Conservation (phyloP, 176 grass and related monocot species). For the Oryza punctata region DNA sequence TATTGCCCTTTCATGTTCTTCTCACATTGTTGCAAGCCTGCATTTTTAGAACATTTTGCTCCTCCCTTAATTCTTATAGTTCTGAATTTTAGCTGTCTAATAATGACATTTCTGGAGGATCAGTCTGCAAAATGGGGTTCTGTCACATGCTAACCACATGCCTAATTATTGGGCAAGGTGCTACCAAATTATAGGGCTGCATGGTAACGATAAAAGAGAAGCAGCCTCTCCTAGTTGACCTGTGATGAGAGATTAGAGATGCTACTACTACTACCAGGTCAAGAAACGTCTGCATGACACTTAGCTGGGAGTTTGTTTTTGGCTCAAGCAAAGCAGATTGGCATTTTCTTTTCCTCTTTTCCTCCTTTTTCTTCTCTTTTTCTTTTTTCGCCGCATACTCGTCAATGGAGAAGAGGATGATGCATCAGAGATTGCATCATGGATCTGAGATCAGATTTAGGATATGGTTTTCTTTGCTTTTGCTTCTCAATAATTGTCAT, state of each 20-base stretch:
- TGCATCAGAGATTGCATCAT: constrained; percentile 15
- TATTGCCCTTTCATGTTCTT: neutral
- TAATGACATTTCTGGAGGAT: neutral
- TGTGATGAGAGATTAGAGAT: constrained; percentile 25
- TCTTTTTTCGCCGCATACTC: constrained; percentile 1
- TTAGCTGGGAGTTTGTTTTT: constrained; percentile 26
- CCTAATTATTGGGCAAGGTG: constrained; percentile 48
- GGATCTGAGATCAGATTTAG: constrained; percentile 22
- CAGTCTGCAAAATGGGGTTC: neutral
- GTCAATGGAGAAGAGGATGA: constrained; percentile 18
- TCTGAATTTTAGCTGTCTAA: neutral
- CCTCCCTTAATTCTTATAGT: neutral
- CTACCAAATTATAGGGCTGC: constrained; percentile 39
- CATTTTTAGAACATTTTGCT: constrained; percentile 31
- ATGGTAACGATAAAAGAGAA: constrained; percentile 47
- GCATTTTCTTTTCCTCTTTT: constrained; percentile 24
- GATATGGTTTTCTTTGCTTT: neutral
- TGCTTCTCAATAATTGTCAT: constrained; percentile 23
- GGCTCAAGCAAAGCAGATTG: constrained; percentile 29
- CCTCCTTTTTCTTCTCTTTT: neutral
- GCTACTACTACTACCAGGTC: constrained; percentile 1
- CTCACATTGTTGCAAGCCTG: neutral
- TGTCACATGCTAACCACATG: constrained; percentile 52
- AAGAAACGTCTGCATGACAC: constrained; percentile 53
- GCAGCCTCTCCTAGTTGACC: constrained; percentile 47